These are phyloP conservation scores for Bretziella fagacearum DNA, from an alignment of 2,329 filamentous ascomycete genomes.

Conservation along the genomic window DNA sequence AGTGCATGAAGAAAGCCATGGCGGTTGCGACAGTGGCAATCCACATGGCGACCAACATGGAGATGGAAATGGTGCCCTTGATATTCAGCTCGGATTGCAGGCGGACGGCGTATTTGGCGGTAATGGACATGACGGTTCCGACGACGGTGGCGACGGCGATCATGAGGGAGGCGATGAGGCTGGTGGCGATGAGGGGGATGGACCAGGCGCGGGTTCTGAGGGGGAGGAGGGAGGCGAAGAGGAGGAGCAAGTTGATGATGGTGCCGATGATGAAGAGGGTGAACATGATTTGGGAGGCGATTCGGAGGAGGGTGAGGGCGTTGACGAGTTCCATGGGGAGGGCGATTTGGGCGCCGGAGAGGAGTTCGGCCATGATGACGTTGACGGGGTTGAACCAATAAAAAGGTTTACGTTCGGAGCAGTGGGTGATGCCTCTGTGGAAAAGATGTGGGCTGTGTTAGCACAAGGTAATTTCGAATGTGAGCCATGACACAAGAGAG, in stretches of 20 bases:
- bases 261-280: conserved; percentile 62
- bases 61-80: conserved; percentile 45
- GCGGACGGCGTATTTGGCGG: conserved; percentile 62
- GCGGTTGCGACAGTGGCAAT: conserved; percentile 50
- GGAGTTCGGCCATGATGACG: conserved; percentile 62
- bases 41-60: conserved; percentile 88
- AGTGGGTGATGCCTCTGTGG: conserved; percentile 52
- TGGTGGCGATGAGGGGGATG: conserved; percentile 49
- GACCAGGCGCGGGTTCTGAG: conserved; percentile 40
- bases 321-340: conserved; percentile 57
- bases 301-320: conserved; percentile 55
- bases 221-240: conserved; percentile 46
- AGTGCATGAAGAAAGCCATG: conserved; percentile 55
- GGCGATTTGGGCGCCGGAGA: conserved; percentile 68
- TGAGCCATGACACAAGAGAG: no score
- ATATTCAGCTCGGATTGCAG: conserved; percentile 63
- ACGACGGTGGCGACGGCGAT: conserved; percentile 55
- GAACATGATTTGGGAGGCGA: conserved; percentile 76
- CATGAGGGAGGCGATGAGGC: conserved; percentile 49
- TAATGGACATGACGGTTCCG: conserved; percentile 67
- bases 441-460: no score
- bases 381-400: conserved; percentile 89
- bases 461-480: no score
- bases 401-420: conserved; percentile 49
- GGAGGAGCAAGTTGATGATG: conserved; percentile 53